Evolutionary conservation across 2,329 filamentous ascomycete species (phyloP).

Genomic region (Setomelanomma holmii): DNA sequence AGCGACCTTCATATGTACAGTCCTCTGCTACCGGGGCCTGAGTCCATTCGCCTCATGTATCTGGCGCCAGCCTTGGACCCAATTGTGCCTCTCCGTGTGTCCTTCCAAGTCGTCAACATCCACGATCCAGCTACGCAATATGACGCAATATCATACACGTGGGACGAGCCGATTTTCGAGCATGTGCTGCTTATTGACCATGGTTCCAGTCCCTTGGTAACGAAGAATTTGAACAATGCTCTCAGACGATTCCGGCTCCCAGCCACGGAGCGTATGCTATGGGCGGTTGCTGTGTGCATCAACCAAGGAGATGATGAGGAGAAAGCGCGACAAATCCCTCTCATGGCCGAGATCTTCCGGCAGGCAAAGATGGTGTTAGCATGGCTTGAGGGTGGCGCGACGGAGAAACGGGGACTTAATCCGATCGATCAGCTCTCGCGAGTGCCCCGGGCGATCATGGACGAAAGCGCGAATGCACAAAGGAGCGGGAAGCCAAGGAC

Average conservation of each 20-base stretch:
- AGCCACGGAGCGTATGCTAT: constrained; percentile 2
- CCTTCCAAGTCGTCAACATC: not conserved
- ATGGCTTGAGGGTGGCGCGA: constrained; percentile 11
- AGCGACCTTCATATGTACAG: not conserved
- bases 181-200: not conserved
- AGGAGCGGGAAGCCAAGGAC: not conserved
- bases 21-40: not conserved
- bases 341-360: constrained; percentile 20
- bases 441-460: not conserved
- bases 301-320: constrained; percentile 17
- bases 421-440: not conserved
- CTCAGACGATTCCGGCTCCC: constrained; percentile 5
- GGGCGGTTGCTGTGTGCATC: constrained; percentile 24
- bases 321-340: constrained; percentile 22
- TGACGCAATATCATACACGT: constrained; percentile 22
- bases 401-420: constrained; percentile 1
- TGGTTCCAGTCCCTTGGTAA: not conserved
- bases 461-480: not conserved
- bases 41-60: not conserved
- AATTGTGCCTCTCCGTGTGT: not conserved
- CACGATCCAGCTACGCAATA: not conserved
- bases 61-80: constrained; percentile 1
- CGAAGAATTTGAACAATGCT: constrained; percentile 13
- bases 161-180: not conserved
- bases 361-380: constrained; percentile 11